phyloP scores from a whole-genome alignment of 495 filamentous ascomycete genomes.

The Physcia stellaris region DNA sequence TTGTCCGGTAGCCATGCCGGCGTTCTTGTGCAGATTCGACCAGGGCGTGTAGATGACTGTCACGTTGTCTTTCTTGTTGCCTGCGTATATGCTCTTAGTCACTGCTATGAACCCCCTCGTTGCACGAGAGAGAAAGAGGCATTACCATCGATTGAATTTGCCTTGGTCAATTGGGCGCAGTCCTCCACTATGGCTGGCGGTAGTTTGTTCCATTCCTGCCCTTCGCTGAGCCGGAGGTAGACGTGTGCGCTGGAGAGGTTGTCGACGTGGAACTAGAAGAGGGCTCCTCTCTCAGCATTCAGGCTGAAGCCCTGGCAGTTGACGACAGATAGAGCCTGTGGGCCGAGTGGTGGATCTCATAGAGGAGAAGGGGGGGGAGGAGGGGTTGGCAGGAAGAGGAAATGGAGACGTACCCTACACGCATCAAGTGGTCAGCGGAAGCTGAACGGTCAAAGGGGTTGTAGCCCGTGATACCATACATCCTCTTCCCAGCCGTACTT shows the following conservation, averaged over 20 bases:
- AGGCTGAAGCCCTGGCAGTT: no score
- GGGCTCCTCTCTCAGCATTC: not conserved
- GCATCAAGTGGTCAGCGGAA: not conserved
- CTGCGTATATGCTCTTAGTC: no score
- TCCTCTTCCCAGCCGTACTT: slow-evolving; percentile 87
- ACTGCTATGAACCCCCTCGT: no score
- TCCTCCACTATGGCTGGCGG: slow-evolving; percentile 63
- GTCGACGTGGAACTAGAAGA: slow-evolving; percentile 79
- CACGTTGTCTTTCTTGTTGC: slow-evolving; percentile 97
- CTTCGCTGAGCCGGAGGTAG: slow-evolving; percentile 73
- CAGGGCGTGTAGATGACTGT: slow-evolving; percentile 95
- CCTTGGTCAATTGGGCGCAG: slow-evolving; percentile 90
- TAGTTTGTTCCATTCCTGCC: slow-evolving; percentile 75
- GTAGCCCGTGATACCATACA: slow-evolving; percentile 55
- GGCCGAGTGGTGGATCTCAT: no score
- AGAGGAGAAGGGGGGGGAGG: not conserved
- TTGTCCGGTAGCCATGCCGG: slow-evolving; percentile 90
- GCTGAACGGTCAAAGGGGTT: not conserved
- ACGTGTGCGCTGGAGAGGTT: slow-evolving; percentile 95
- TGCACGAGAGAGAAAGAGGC: no score
- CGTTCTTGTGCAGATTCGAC: slow-evolving; percentile 92
- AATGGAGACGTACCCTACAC: slow-evolving; percentile 9
- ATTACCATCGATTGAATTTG: slow-evolving; percentile 91
- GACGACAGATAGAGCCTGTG: no score
- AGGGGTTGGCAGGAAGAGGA: not conserved